A percentile compares a stretch with the other conserved stretches of the same genome.
phyloP scores from a whole-genome alignment of 768 basidiomycete genomes.

The Nidularia pulvinata region DNA sequence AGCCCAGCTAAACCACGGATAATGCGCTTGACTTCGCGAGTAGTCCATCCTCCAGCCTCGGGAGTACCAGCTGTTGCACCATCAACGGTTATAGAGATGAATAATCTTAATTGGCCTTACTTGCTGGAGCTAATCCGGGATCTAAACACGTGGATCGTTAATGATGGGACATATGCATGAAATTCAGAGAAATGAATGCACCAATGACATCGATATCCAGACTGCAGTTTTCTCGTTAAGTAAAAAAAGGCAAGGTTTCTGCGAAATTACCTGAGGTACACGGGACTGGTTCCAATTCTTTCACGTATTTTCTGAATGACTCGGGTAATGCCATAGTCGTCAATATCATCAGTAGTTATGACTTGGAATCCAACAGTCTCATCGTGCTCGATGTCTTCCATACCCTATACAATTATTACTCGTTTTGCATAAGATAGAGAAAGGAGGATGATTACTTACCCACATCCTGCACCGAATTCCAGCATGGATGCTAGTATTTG shows the following conservation, averaged over 20 bases:
- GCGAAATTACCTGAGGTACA: constrained; percentile 50
- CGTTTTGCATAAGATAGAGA: no score
- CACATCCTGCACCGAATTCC: constrained; percentile 65
- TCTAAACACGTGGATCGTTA: constrained; percentile 26
- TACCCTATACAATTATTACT: constrained; percentile 25
- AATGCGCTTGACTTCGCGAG: constrained; percentile 61
- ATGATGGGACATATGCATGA: neutral
- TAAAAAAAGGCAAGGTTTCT: neutral
- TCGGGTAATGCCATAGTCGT: constrained; percentile 54
- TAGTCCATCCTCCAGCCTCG: constrained; percentile 67
- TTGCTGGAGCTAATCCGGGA: constrained; percentile 59
- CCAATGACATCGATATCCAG: constrained; percentile 66
- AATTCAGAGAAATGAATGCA: constrained; percentile 12
- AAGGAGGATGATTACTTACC: constrained; percentile 1
- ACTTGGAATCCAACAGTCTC: constrained; percentile 58
- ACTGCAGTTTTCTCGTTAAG: constrained; percentile 17
- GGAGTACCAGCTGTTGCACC: constrained; percentile 54
- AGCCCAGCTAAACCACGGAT: constrained; percentile 59
- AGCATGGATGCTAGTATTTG: constrained; percentile 67
- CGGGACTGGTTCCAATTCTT: constrained; percentile 56
- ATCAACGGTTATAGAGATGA: neutral
- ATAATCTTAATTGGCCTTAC: constrained; percentile 5
- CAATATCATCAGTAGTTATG: constrained; percentile 63
- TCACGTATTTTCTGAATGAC: constrained; percentile 56
- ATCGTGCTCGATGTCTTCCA: constrained; percentile 51